Evolutionary conservation across 1,284 basidiomycete genomes (phyloP).

Genomic region (Meira miltonrushii): DNA sequence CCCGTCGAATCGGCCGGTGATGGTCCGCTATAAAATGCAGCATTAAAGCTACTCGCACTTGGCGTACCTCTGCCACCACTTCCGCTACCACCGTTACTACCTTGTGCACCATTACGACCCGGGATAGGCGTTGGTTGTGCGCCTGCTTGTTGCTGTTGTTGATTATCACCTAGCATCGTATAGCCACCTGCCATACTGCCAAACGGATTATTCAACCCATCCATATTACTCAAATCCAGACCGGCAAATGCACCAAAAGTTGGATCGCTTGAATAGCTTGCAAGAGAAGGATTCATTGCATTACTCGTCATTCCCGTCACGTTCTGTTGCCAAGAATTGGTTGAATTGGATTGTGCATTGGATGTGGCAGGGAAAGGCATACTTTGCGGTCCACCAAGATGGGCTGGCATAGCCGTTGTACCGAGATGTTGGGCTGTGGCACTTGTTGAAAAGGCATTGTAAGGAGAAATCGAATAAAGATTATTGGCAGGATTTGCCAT

Average conservation of each 20-base stretch:
- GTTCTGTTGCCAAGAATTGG: constrained; percentile 12
- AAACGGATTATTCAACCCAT: constrained; percentile 28
- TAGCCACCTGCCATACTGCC: constrained; percentile 37
- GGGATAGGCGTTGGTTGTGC: constrained; percentile 10
- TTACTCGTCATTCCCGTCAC: constrained; percentile 9
- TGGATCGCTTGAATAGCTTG: neutral
- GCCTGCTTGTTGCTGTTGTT: constrained; percentile 8
- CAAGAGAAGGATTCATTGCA: constrained; percentile 9
- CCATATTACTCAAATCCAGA: constrained; percentile 5
- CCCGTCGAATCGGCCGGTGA: constrained; percentile 34
- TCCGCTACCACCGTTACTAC: constrained; percentile 1
- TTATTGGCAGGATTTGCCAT: neutral
- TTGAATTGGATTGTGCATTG: constrained; percentile 15
- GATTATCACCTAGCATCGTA: constrained; percentile 28
- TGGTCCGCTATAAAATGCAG: constrained; percentile 7
- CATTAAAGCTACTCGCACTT: constrained; percentile 7
- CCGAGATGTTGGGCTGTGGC: constrained; percentile 26
- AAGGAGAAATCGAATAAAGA: constrained; percentile 3
- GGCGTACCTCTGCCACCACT: constrained; percentile 13
- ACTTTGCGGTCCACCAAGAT: constrained; percentile 37
- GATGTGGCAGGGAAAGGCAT: constrained; percentile 38
- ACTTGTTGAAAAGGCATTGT: neutral
- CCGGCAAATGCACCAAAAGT: neutral
- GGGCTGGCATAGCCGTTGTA: constrained; percentile 24
- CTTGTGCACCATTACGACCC: neutral